Evolutionary conservation across 805 yeast genomes (phyloP), one percentile per base, ranked within the genome.

Genomic region (Scheffersomyces lignosus): DNA sequence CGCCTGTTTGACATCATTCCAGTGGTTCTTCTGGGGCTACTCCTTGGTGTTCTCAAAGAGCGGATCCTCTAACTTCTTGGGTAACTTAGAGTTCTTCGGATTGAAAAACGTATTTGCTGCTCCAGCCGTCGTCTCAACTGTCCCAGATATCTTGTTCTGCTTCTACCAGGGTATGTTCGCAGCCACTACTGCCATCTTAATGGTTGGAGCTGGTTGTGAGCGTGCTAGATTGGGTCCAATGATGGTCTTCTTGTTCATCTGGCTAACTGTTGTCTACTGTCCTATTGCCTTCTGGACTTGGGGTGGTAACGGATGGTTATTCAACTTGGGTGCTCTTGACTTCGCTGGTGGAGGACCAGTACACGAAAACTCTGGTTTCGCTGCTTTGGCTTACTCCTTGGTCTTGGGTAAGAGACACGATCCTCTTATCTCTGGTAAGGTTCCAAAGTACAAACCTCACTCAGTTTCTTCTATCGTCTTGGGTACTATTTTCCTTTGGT

Each of bases 321-420:
- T 73, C 38, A 64, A 66, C 31, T 73, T 91, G 37, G 98, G 97
- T 47, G 83, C 90, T 25, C 76, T 88, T 43, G 99, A 93, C 70
- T 93, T 87, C 58, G 99, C 99, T 15, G 99, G 99, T 58, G 98
- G 98, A 58, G 96, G 96, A 46, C 96, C 98, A 44, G 98, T 93
- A 43, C 99, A 93, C 70, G 87, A 87, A 70, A 70, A 89, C 51
- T 86, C 96, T 25, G 99, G 99, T 51, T 86, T 82, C 50, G 95
- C 95, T 60, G 98, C 97, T 34, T 73, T 93, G 47, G 91, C 96
- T 40, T 91, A 91, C 61, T 95, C 99, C 18, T 74, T 93, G 37
- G 70, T 87, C 45, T 77, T 91, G 58, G 99, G 99, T 68, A 87
- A 83, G 73, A 86, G 99, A 74, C 80, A 80, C 54, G 96, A 88